Evolutionary conservation across 2,329 filamentous ascomycete species (phyloP).

Genomic region (Ascochyta koolunga): DNA sequence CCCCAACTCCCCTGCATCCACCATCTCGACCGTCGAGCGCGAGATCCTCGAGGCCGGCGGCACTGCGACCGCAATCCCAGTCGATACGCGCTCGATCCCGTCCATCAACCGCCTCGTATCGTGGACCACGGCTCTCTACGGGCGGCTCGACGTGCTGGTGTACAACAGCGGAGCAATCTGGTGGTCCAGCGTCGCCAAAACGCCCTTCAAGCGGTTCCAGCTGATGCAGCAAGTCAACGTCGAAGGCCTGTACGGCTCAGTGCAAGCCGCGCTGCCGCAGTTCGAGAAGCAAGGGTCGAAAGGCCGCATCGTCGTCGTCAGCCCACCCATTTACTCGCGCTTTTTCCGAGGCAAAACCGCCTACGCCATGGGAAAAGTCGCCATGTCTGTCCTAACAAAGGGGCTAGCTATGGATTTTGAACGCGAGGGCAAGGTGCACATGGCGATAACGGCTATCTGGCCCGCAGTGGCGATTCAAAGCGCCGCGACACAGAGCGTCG

Average conservation of each 20-base stretch:
- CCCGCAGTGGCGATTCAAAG: conserved; percentile 79
- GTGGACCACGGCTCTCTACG: conserved; percentile 63
- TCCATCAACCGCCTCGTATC: conserved; percentile 1
- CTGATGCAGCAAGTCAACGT: conserved; percentile 57
- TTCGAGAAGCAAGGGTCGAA: conserved; percentile 59
- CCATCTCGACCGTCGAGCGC: conserved; percentile 78
- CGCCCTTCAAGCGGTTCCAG: conserved; percentile 76
- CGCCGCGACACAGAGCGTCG: conserved; percentile 67
- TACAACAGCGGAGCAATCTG: conserved; percentile 89
- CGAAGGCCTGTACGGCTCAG: conserved; percentile 74
- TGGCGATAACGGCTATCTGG: conserved; percentile 85
- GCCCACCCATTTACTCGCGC: conserved; percentile 82
- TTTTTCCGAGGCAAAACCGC: conserved; percentile 88
- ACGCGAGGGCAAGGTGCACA: conserved; percentile 66
- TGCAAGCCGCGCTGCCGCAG: conserved; percentile 73
- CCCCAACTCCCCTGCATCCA: conserved; percentile 75
- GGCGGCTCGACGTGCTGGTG: conserved; percentile 73
- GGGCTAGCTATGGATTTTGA: conserved; percentile 83
- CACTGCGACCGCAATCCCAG: conserved; percentile 67
- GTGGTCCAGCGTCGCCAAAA: conserved; percentile 77
- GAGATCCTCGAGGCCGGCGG: conserved; percentile 73
- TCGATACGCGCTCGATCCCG: conserved; percentile 72
- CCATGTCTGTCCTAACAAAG: conserved; percentile 81
- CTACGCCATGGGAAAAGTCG: conserved; percentile 79
- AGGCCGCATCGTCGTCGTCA: conserved; percentile 77